Percentiles rank a stretch among this genome's conserved stretches.
phyloP scores from a whole-genome alignment of 306 rosid genomes.

The Leucaena leucocephala region DNA sequence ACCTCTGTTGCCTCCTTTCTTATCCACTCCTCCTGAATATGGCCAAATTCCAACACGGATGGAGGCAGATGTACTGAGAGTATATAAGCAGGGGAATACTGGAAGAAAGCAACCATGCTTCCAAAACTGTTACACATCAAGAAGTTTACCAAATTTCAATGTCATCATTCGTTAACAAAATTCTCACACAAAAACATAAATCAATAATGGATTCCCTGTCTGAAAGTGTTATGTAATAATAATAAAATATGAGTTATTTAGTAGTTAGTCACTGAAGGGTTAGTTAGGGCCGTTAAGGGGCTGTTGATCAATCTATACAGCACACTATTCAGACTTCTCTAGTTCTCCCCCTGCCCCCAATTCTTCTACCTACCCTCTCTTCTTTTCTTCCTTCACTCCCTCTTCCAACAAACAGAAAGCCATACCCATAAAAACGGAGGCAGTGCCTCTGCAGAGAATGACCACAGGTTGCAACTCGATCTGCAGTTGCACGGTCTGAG shows the following conservation, averaged over 20 bases:
- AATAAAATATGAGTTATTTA: too few species aligned
- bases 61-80: constrained; percentile 71
- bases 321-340: too few species aligned
- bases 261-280: too few species aligned
- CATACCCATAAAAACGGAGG: constrained; percentile 73
- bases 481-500: constrained; percentile 75
- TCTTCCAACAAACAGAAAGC: background rate
- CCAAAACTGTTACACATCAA: constrained; percentile 54
- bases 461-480: constrained; percentile 70
- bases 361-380: too few species aligned
- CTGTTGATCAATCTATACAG: too few species aligned
- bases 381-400: too few species aligned
- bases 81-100: constrained; percentile 63
- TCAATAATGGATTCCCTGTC: background rate
- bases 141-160: constrained; percentile 24
- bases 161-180: background rate
- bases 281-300: too few species aligned
- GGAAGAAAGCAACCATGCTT: constrained; percentile 70
- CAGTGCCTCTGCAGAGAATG: constrained; percentile 78
- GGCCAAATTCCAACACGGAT: constrained; percentile 61
- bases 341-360: too few species aligned
- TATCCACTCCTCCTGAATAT: constrained; percentile 56
- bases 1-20: constrained; percentile 71
- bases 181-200: background rate
- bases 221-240: background rate